These are phyloP conservation scores for Orychophragmus violaceus DNA, from an alignment of 345 rosid genomes.

Conservation along the genomic window DNA sequence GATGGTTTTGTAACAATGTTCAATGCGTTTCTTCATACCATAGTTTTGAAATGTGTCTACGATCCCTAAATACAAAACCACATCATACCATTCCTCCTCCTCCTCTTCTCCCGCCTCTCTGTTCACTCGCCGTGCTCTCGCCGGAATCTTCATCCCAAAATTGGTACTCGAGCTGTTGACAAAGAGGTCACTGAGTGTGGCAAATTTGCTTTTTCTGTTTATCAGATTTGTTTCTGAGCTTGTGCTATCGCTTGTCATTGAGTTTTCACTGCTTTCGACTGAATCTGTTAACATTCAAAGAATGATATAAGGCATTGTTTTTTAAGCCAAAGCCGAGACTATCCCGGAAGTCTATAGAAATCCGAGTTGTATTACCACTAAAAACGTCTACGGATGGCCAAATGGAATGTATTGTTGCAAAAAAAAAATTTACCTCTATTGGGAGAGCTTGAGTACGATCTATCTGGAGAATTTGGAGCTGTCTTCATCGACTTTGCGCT, in stretches of 20 bases:
- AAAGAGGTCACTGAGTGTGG: conserved; percentile 11
- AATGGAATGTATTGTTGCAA: too few species aligned
- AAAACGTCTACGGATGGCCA: too few species aligned
- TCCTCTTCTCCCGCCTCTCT: not conserved
- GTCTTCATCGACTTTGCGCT: conserved; percentile 15
- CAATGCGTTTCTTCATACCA: conserved; percentile 40
- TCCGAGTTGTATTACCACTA: too few species aligned
- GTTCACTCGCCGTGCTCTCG: conserved; percentile 33
- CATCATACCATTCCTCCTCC: conserved; percentile 33
- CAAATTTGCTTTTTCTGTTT: not conserved
- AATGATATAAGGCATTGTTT: too few species aligned
- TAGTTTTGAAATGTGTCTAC: conserved; percentile 45
- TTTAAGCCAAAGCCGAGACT: too few species aligned
- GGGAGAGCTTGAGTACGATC: conserved; percentile 7
- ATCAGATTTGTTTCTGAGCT: not conserved
- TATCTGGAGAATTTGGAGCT: conserved; percentile 6
- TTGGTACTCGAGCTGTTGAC: conserved; percentile 13
- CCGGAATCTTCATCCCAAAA: conserved; percentile 39
- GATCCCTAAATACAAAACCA: conserved; percentile 34
- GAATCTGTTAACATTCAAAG: conserved; percentile 7
- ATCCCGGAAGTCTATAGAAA: too few species aligned
- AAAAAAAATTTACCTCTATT: conserved; percentile 22
- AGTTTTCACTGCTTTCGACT: not conserved
- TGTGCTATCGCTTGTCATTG: not conserved
- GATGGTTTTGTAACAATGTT: conserved; percentile 47